Evolutionary conservation across 2,329 filamentous ascomycete genomes (phyloP).

Genomic region (Colletotrichum magnum): DNA sequence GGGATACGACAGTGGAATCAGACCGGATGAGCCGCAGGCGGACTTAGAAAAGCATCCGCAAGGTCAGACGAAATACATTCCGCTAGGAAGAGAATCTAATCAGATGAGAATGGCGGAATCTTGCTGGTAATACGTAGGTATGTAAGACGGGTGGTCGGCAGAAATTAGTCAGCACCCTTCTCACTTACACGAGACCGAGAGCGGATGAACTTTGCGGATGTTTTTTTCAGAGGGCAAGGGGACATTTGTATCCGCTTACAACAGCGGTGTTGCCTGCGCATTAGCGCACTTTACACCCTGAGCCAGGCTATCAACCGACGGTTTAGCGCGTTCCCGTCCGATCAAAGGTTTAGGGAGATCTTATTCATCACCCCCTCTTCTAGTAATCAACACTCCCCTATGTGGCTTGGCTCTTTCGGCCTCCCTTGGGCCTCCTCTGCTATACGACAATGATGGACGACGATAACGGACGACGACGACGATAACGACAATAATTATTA

Average conservation of each 20-base stretch:
- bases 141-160: not conserved
- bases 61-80: conserved; percentile 17
- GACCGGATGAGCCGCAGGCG: not conserved
- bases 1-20: not conserved
- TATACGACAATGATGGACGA: no score
- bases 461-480: no score
- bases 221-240: no score
- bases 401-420: no score
- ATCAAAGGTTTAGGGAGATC: not conserved
- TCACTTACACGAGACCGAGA: not conserved
- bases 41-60: not conserved
- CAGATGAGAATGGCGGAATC: not conserved
- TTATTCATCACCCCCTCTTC: no score
- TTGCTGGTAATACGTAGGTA: not conserved
- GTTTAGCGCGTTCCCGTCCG: no score
- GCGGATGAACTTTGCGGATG: conserved; percentile 15
- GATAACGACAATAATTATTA: no score
- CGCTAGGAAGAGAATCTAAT: not conserved
- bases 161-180: not conserved
- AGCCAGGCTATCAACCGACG: not conserved
- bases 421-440: no score
- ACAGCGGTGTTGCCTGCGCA: no score
- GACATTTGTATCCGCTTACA: not conserved
- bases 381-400: no score
- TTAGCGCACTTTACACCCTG: not conserved